These are phyloP conservation scores for Penicillium thymicola DNA, from an alignment of 2,329 filamentous ascomycete species.

Conservation along the genomic window DNA sequence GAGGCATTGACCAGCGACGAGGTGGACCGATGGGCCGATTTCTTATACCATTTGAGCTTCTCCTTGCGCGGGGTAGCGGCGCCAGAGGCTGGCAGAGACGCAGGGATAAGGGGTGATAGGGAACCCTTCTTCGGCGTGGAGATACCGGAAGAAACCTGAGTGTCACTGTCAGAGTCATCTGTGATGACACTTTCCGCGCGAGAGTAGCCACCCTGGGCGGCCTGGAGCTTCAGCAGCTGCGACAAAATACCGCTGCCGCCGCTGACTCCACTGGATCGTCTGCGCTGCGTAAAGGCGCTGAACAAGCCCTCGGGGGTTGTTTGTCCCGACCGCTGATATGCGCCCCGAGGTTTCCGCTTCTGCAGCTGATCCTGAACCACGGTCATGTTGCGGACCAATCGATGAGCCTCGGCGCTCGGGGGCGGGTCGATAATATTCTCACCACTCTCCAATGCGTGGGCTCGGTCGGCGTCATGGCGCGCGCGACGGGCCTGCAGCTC, in stretches of 20 bases:
- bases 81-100: conserved; percentile 26
- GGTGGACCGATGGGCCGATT: conserved; percentile 36
- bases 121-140: conserved; percentile 28
- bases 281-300: conserved; percentile 23
- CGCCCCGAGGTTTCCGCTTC: conserved; percentile 29
- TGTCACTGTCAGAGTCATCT: conserved; percentile 32
- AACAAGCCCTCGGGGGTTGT: conserved; percentile 30
- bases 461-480: conserved; percentile 14
- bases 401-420: conserved; percentile 37
- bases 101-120: conserved; percentile 18
- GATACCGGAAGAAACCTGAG: conserved; percentile 27
- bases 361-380: conserved; percentile 23
- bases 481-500: conserved; percentile 23
- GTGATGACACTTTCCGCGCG: conserved; percentile 30
- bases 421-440: conserved; percentile 20
- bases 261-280: conserved; percentile 25
- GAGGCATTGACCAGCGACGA: conserved; percentile 39
- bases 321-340: conserved; percentile 34
- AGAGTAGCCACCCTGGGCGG: conserved; percentile 42
- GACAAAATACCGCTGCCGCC: conserved; percentile 61
- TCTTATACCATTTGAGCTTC: conserved; percentile 45
- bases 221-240: conserved; percentile 68
- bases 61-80: conserved; percentile 35
- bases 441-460: conserved; percentile 16
- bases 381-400: conserved; percentile 38